Conservation (phyloP, 2,329 filamentous ascomycete species). For the Diplodia seriata region DNA sequence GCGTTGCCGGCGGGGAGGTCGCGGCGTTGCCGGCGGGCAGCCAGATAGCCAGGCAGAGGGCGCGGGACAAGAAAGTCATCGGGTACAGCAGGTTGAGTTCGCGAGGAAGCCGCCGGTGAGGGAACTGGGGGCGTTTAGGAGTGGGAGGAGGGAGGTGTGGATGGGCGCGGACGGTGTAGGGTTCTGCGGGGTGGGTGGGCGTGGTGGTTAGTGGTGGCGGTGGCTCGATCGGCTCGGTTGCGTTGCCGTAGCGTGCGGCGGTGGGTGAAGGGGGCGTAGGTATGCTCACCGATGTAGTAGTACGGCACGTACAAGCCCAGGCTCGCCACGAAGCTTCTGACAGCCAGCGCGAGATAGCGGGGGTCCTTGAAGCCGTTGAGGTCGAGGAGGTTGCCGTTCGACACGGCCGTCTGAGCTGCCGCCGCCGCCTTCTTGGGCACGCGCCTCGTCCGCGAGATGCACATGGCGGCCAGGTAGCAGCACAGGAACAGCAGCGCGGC, state of each 20-base stretch:
- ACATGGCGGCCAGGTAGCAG: constrained; percentile 30
- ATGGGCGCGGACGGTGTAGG: constrained; percentile 26
- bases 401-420: neutral
- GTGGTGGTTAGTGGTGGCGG: neutral
- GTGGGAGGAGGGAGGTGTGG: constrained; percentile 30
- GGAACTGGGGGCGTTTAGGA: constrained; percentile 31
- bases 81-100: constrained; percentile 32
- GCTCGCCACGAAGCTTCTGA: constrained; percentile 31
- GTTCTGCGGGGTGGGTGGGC: neutral
- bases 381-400: constrained; percentile 26
- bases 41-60: constrained; percentile 33
- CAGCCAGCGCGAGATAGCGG: constrained; percentile 22
- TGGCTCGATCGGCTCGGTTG: too few relatives aligned
- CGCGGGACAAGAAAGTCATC: constrained; percentile 29
- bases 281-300: constrained; percentile 33
- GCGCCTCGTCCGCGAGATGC: constrained; percentile 29
- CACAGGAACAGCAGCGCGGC: constrained; percentile 27
- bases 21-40: neutral
- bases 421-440: neutral
- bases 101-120: constrained; percentile 29
- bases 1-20: too few relatives aligned
- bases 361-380: constrained; percentile 32
- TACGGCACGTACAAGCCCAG: constrained; percentile 32
- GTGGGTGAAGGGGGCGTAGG: neutral
- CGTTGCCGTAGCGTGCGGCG: too few relatives aligned